Evolutionary conservation across 257 asterid genomes (phyloP), one percentile per base, ranked within the genome.

Genomic region (Scutellaria minor): DNA sequence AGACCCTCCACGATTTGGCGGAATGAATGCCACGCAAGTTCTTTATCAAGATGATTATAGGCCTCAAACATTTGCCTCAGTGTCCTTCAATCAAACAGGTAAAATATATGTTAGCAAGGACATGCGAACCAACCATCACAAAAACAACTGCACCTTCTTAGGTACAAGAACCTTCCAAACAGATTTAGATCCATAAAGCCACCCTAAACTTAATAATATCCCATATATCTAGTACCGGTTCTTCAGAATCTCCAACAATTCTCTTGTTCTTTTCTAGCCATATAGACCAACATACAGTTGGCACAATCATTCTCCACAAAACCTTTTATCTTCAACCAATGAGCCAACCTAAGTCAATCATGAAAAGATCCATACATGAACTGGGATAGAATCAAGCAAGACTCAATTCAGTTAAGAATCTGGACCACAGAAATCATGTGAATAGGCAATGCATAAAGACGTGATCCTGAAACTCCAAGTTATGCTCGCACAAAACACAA

Each of bases 1-100:
- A 94, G 85, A 80, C 99, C 99, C 80, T 94, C 97, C 71, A 94
- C 97, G 81, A 94, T 89, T 81, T 94, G 99, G 53, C 93, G 99
- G 75, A 87, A 92, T 58, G 85, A 86, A 82, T 94, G 97, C 99
- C 99, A 94, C 14, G 96, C 95, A 39, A 87, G 87, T 74, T 94
- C 99, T 82, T 83, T 91, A 79, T 94, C 98, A 68, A 94, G 84
- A 71, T 89, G 87, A 75, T 80, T 86, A 81, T 89, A 91, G 46
- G 96, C 88, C 76, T 94, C 99, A 77, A 91, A 90, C 93, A 81
- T 85, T 70, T 94, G 97, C 77, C 85, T 85, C 76, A 94, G 88
- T 0, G 99, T 94, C 95, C 99, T 94, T 76, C 83, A 85, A 61
- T 75, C 67, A 80, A 66, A 77, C 68, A 61, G 50, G 78, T 31